phyloP scores from a whole-genome alignment of 2,329 filamentous ascomycete genomes.

The Didymella glomerata region DNA sequence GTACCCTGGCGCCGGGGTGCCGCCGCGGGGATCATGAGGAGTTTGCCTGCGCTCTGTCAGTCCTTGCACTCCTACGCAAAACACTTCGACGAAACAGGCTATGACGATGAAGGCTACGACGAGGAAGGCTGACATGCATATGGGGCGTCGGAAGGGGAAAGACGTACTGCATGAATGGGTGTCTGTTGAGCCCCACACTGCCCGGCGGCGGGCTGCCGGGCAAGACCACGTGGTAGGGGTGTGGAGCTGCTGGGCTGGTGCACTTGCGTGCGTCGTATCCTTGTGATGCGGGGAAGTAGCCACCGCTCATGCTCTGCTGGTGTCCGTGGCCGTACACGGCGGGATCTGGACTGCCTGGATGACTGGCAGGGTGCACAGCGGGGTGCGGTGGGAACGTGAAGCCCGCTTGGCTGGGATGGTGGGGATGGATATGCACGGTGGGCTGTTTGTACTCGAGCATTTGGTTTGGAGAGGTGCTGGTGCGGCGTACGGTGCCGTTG shows the following conservation, averaged over 20 bases:
- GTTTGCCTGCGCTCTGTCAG: neutral
- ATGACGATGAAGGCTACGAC: neutral
- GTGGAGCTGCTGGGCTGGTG: neutral
- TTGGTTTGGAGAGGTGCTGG: slow-evolving; percentile 3
- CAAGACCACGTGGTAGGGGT: neutral
- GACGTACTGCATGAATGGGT: slow-evolving; percentile 8
- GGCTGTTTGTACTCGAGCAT: slow-evolving; percentile 5
- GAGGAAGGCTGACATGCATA: neutral
- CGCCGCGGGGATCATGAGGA: neutral
- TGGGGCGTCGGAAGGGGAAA: neutral
- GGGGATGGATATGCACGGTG: neutral
- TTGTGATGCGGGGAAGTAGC: neutral
- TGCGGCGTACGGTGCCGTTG: slow-evolving; percentile 24
- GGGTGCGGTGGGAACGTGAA: neutral
- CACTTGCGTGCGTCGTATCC: slow-evolving; percentile 4
- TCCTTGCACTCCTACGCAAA: neutral
- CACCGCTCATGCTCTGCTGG: neutral
- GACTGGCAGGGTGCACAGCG: slow-evolving; percentile 4
- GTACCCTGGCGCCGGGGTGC: slow-evolving; percentile 5
- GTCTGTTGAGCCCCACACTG: neutral
- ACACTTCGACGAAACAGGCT: neutral
- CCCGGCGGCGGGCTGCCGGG: slow-evolving; percentile 3
- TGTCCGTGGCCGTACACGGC: slow-evolving; percentile 5
- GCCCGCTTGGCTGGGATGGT: slow-evolving; percentile 3
- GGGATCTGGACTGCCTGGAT: slow-evolving; percentile 1